Evolutionary conservation across 2,329 filamentous ascomycete species (phyloP), one percentile per base, ranked within the genome.

Genomic region (Trichoderma hamatum): DNA sequence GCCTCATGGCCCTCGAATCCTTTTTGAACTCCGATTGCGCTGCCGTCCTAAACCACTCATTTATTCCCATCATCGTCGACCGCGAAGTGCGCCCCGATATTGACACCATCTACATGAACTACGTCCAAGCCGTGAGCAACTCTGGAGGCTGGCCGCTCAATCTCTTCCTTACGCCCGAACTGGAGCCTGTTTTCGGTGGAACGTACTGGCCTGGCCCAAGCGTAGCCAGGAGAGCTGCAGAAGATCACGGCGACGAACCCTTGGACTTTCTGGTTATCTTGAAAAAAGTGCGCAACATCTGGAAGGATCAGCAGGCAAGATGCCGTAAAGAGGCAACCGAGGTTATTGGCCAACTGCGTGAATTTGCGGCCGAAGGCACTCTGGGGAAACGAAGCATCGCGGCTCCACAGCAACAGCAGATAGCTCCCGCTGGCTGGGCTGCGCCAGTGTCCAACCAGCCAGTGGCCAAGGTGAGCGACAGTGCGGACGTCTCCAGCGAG

Each of bases 91-190:
- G 95, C 30, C 95, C 95, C 10, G 94, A 98, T 77, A 89, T 98
- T 72, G 96, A 99, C 77, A 90, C 92, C 71, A 94, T 98, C 72
- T 98, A 98, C 79, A 97, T 97, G 93, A 97, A 97, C 82, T 99
- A 97, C 79, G 91, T 97, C 51, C 94, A 97, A 78, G 95, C 95
- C 1, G 95, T 96, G 13, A 97, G 92, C 69, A 94, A 92, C 24
- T 90, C 88, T 1, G 95, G 94, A 11, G 96, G 96, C 49, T 98
- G 96, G 94, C 96, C 96, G 1, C 82, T 98, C 70, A 98, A 97
- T 76, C 90, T 97, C n/a, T 98, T 99, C 78, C 86, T 98, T 34
- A 99, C 96, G 0, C 94, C 96, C 0, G 90, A 97, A 73, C 86
- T 98, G 30, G 91, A 97, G 76, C 96, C 96, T 0, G 92, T 99